phyloP scores from a whole-genome alignment of 352 stramenopile genomes.

The Phytophthora rubi region DNA sequence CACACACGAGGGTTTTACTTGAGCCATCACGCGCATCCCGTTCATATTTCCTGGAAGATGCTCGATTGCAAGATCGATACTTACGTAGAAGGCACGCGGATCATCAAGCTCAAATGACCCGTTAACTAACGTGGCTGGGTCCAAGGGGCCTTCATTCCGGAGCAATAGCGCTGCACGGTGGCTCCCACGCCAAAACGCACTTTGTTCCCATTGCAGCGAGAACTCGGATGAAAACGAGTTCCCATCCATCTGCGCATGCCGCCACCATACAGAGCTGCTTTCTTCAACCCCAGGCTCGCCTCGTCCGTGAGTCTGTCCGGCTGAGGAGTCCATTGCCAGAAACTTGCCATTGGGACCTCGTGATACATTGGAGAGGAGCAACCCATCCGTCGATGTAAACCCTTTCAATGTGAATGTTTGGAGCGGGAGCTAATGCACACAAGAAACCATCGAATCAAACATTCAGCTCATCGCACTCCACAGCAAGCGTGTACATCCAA shows the following conservation, averaged over 20 bases:
- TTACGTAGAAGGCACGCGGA: conserved; percentile 28
- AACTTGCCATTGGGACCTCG: conserved; percentile 38
- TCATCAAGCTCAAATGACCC: conserved; percentile 49
- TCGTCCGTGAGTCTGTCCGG: not conserved
- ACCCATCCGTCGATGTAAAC: conserved; percentile 47
- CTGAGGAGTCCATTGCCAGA: conserved; percentile 24
- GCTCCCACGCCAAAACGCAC: conserved; percentile 22
- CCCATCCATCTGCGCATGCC: conserved; percentile 48
- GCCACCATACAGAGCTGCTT: conserved; percentile 57
- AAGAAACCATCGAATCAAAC: not conserved
- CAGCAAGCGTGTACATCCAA: not conserved
- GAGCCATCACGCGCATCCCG: conserved; percentile 40
- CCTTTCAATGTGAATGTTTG: conserved; percentile 61
- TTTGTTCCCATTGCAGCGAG: conserved; percentile 40
- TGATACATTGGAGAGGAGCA: conserved; percentile 35
- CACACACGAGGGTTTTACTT: conserved; percentile 40
- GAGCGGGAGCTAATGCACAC: conserved; percentile 47
- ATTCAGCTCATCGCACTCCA: conserved; percentile 1
- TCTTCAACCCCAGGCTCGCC: conserved; percentile 14
- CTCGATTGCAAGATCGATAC: conserved; percentile 39
- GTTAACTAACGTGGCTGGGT: conserved; percentile 34
- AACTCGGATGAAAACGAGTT: conserved; percentile 53
- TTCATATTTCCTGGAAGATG: conserved; percentile 29
- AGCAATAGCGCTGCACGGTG: conserved; percentile 44
- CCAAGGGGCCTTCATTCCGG: conserved; percentile 41